Evolutionary conservation across 1,139 yeast genomes (phyloP).

Genomic region (Tardiomyces depauwii): DNA sequence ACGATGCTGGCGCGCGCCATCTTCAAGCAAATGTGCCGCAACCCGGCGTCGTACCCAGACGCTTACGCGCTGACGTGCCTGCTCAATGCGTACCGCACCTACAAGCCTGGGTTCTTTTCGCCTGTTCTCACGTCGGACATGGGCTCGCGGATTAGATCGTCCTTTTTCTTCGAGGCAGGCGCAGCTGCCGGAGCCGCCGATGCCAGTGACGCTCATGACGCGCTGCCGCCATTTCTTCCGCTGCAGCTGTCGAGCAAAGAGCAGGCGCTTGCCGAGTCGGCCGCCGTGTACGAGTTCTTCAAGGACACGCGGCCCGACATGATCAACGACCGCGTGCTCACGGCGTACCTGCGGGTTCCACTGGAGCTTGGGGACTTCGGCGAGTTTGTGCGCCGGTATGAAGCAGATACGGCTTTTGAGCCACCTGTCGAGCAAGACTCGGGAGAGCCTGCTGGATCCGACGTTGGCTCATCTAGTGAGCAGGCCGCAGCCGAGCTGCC

Average conservation of each 20-base stretch:
- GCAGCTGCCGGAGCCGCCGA: slow-evolving; percentile 2
- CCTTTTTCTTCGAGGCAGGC: slow-evolving; percentile 12
- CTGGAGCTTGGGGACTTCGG: slow-evolving; percentile 35
- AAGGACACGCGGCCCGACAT: slow-evolving; percentile 32
- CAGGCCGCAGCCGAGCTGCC: no score
- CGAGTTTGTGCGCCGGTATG: slow-evolving; percentile 43
- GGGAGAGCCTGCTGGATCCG: slow-evolving; percentile 2
- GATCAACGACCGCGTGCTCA: slow-evolving; percentile 33
- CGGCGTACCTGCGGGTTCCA: slow-evolving; percentile 40
- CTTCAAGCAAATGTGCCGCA: slow-evolving; percentile 42
- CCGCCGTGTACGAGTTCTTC: slow-evolving; percentile 61
- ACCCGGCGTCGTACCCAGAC: slow-evolving; percentile 24
- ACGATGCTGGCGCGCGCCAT: slow-evolving; percentile 62
- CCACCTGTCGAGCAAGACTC: slow-evolving; percentile 3
- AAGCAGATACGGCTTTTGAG: slow-evolving; percentile 36
- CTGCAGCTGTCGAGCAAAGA: slow-evolving; percentile 26
- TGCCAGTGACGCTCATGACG: neutral
- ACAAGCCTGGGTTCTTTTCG: slow-evolving; percentile 25
- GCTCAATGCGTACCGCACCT: slow-evolving; percentile 24
- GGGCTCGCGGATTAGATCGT: slow-evolving; percentile 20
- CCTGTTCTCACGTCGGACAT: slow-evolving; percentile 21
- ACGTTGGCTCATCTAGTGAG: no score
- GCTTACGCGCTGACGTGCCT: slow-evolving; percentile 20
- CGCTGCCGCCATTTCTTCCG: slow-evolving; percentile 60
- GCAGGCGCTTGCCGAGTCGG: slow-evolving; percentile 60